Evolutionary conservation across 1,284 basidiomycete genomes (phyloP).

Genomic region (Microbotryum silenes-acaulis): DNA sequence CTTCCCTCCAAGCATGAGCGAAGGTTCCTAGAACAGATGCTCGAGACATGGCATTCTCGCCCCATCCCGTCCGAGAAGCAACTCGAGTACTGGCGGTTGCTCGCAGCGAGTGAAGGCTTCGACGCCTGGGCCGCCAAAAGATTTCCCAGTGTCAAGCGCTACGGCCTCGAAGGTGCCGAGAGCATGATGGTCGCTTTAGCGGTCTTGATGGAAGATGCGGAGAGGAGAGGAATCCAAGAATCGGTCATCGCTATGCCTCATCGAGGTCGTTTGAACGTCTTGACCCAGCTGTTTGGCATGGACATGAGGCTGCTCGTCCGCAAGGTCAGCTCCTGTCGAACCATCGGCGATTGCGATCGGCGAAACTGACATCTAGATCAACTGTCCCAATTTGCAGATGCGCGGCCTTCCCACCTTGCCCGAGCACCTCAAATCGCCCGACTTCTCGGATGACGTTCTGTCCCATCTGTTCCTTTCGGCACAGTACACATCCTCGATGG

Average conservation of each 20-base stretch:
- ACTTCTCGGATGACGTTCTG: conserved; percentile 70
- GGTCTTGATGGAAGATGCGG: conserved; percentile 58
- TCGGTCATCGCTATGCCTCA: conserved; percentile 48
- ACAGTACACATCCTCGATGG: conserved; percentile 24
- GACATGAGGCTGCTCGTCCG: conserved; percentile 63
- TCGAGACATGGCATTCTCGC: conserved; percentile 56
- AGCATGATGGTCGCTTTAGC: conserved; percentile 81
- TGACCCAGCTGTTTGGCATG: conserved; percentile 66
- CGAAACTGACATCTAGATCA: neutral
- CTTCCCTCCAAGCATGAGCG: conserved; percentile 69
- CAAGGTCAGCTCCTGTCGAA: conserved; percentile 45
- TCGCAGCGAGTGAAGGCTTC: conserved; percentile 67
- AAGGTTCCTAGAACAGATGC: conserved; percentile 72
- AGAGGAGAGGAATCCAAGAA: conserved; percentile 40
- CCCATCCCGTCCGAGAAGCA: conserved; percentile 40
- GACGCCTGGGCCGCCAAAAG: conserved; percentile 73
- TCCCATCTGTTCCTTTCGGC: conserved; percentile 59
- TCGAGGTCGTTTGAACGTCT: conserved; percentile 74
- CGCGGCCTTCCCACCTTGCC: conserved; percentile 51
- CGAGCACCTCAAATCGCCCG: conserved; percentile 39
- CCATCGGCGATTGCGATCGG: too few relatives aligned
- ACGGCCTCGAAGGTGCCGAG: conserved; percentile 79
- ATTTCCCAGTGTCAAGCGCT: conserved; percentile 74
- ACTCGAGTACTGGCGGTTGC: conserved; percentile 58
- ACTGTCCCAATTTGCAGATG: conserved; percentile 42